These are phyloP conservation scores for Penicillium argentinense DNA, from an alignment of 495 filamentous ascomycete genomes.

Conservation along the genomic window DNA sequence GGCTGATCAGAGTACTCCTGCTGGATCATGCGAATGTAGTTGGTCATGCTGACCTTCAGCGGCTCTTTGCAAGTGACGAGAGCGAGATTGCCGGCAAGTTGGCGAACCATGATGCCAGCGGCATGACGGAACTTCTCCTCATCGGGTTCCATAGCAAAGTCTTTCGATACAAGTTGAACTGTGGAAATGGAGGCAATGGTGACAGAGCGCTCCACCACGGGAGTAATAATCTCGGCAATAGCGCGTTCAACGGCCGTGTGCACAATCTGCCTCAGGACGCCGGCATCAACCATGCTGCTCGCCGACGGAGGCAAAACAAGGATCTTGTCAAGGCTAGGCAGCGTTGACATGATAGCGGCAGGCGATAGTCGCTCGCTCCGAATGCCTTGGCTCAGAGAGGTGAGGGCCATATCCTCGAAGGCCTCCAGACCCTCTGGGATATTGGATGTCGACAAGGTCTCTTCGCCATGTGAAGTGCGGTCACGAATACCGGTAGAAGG, in stretches of 20 bases:
- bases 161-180: constrained; percentile 88
- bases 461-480: constrained; percentile 59
- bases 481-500: constrained; percentile 78
- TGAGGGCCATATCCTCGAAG: constrained; percentile 76
- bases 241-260: constrained; percentile 80
- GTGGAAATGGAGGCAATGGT: constrained; percentile 97
- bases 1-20: constrained; percentile 67
- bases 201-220: constrained; percentile 94
- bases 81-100: constrained; percentile 87
- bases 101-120: constrained; percentile 87
- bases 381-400: constrained; percentile 66
- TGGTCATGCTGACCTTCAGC: constrained; percentile 89
- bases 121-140: constrained; percentile 80
- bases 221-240: constrained; percentile 90
- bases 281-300: constrained; percentile 67
- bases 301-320: constrained; percentile 74
- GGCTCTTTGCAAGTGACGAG: constrained; percentile 98
- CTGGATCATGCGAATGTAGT: constrained; percentile 85
- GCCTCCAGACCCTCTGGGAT: constrained; percentile 70
- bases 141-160: constrained; percentile 90
- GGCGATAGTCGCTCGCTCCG: constrained; percentile 70
- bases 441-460: constrained; percentile 52
- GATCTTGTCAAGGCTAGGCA: constrained; percentile 75
- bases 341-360: constrained; percentile 65
- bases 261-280: constrained; percentile 76